Conservation (phyloP, 1,284 basidiomycete genomes). For the Thelephora terrestris region DNA sequence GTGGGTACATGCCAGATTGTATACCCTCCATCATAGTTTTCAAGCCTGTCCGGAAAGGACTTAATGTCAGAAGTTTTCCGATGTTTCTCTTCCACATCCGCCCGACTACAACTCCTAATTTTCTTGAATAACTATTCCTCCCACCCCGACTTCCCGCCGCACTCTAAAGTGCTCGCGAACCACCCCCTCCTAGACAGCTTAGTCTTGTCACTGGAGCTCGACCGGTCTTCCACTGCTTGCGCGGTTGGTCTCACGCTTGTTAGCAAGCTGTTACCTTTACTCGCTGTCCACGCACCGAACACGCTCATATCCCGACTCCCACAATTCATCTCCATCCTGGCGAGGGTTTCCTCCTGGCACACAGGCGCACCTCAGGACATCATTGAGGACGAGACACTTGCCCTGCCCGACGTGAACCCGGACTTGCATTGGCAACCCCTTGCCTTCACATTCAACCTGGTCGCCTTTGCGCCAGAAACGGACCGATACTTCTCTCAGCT, state of each 20-base stretch:
- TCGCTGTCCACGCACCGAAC: conserved; percentile 51
- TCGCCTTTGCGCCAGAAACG: conserved; percentile 40
- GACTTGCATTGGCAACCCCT: conserved; percentile 58
- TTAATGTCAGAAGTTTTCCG: conserved; percentile 53
- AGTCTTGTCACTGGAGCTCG: conserved; percentile 53
- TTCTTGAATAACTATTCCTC: conserved; percentile 53
- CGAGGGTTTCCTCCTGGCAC: conserved; percentile 64
- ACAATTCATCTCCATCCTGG: conserved; percentile 51
- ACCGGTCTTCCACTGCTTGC: conserved; percentile 61
- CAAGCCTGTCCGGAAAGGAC: conserved; percentile 31
- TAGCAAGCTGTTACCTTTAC: conserved; percentile 61
- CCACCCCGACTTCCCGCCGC: conserved; percentile 36
- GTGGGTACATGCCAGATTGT: conserved; percentile 30
- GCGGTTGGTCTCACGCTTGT: conserved; percentile 51
- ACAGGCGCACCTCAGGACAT: conserved; percentile 30
- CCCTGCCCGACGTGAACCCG: conserved; percentile 36
- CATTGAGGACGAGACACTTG: conserved; percentile 25
- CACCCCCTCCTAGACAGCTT: conserved; percentile 56
- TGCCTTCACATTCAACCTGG: conserved; percentile 43
- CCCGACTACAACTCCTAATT: conserved; percentile 57
- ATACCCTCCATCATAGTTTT: conserved; percentile 10
- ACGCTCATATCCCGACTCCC: conserved; percentile 51
- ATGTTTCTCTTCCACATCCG: conserved; percentile 47
- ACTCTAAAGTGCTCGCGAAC: conserved; percentile 37
- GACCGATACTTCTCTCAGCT: conserved; percentile 65